phyloP scores from a whole-genome alignment of 2,329 filamentous ascomycete species.

The Fusarium mangiferae region DNA sequence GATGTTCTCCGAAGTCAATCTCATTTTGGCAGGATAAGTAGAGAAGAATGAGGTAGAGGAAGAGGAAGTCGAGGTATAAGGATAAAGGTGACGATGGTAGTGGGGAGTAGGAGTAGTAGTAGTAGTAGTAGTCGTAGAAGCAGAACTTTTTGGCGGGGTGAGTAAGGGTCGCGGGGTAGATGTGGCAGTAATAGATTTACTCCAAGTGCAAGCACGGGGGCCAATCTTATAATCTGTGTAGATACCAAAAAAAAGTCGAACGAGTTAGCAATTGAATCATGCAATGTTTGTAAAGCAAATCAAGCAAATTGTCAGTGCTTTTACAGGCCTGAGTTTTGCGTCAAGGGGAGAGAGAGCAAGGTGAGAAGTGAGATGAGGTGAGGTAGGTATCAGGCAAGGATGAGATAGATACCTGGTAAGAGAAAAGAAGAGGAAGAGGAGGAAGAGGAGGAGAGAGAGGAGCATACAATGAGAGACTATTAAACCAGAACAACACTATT shows the following conservation, averaged over 20 bases:
- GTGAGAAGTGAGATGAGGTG: background rate
- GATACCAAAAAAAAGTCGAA: slow-evolving; percentile 33
- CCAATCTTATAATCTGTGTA: slow-evolving; percentile 26
- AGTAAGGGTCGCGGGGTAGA: slow-evolving; percentile 44
- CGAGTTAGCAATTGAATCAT: slow-evolving; percentile 39
- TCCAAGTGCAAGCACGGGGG: slow-evolving; percentile 31
- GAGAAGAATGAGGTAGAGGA: slow-evolving; percentile 46
- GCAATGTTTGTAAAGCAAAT: slow-evolving; percentile 8
- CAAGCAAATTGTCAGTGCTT: slow-evolving; percentile 30
- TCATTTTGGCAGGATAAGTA: slow-evolving; percentile 45
- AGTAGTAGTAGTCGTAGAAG: slow-evolving; percentile 21
- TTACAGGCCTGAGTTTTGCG: slow-evolving; percentile 20
- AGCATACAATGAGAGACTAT: slow-evolving; percentile 16
- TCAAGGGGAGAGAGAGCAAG: slow-evolving; percentile 19
- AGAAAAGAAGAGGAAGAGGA: slow-evolving; percentile 11
- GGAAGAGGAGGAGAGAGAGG: background rate
- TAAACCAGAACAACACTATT: slow-evolving; percentile 13
- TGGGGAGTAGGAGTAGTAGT: slow-evolving; percentile 9
- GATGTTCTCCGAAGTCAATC: slow-evolving; percentile 85
- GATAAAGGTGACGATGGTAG: slow-evolving; percentile 33
- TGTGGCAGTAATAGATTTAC: slow-evolving; percentile 37
- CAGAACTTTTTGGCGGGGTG: slow-evolving; percentile 43
- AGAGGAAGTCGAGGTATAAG: background rate
- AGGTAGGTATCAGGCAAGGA: slow-evolving; percentile 32
- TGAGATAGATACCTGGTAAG: slow-evolving; percentile 21